Conservation (phyloP, 2,329 filamentous ascomycete species). For the Fusarium redolens region DNA sequence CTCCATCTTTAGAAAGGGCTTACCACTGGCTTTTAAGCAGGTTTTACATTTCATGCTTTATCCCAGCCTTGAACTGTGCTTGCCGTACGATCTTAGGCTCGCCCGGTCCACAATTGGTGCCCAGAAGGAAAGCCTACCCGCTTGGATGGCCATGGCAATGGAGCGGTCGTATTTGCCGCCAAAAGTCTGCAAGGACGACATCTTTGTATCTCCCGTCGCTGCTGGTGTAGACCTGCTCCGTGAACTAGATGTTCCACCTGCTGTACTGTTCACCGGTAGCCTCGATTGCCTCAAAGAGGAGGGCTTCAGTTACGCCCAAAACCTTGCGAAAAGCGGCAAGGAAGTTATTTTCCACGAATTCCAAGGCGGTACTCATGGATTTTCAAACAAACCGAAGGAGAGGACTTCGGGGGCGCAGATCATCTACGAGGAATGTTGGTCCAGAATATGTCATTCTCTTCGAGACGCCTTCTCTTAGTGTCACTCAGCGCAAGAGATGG, state of each 20-base stretch:
- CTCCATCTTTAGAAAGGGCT: fast-evolving
- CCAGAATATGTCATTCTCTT: neutral
- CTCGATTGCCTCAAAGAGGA: neutral
- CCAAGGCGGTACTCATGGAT: fast-evolving
- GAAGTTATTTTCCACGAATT: neutral
- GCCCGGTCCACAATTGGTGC: fast-evolving
- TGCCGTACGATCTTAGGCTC: neutral
- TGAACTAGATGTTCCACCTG: neutral
- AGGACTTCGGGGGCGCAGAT: fast-evolving
- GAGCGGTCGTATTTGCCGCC: neutral
- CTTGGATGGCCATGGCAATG: neutral
- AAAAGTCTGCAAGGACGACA: fast-evolving
- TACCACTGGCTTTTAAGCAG: neutral
- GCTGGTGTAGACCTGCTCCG: fast-evolving
- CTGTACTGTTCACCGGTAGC: neutral
- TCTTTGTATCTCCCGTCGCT: neutral
- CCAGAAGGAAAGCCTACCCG: neutral
- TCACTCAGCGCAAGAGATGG: too few species aligned
- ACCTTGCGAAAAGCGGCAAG: neutral
- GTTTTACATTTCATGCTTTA: neutral
- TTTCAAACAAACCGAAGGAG: fast-evolving
- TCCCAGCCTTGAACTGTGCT: neutral
- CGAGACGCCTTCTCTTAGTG: too few species aligned
- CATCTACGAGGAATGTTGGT: neutral
- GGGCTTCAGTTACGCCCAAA: neutral